Evolutionary conservation across 2,329 filamentous ascomycete genomes (phyloP), one percentile per base, ranked within the genome.

Genomic region (Sclerotinia spermophila): DNA sequence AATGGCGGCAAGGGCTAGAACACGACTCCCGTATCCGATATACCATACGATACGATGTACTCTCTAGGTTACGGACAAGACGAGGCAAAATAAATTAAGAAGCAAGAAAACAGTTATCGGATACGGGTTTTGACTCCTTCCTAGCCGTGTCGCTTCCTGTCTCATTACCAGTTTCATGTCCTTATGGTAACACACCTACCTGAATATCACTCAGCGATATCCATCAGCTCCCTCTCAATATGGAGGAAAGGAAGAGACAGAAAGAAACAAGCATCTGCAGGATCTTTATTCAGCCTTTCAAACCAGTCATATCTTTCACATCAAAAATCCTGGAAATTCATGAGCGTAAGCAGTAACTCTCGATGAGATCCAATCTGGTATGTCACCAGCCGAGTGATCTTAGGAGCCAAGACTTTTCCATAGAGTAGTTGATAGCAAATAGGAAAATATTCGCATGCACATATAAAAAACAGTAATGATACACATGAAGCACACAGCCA

Each of bases 401-500:
- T 17, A 38, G 35, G 27, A 27, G 38, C 33, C 33, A 21, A 60
- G 35, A 38, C 59, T 42, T 61, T 40, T 44, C 8, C 19, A 61
- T 27, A 61, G 33, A 24, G n/a, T n/a, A 30, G 24, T 19, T 27
- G 58, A 61, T 44, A 33, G 59, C 59, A 44, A 61, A 61, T 61
- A 30, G 59, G 38, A 61, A n/a, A 60, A 60, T 27, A 59, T 8
- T 13, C 8, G 24, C 33, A n/a, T 59, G 17, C 70, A 69, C 68
- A 66, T 69, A 67, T 68, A 68, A 60, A 51, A 68, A 60, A 51
- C 71, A 70, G 21, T 70, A 30, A 58, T 42, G 21, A 53, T 51
- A 44, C n/a, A 38, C 59, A 33, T 61, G 59, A 70, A 35, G 58
- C 74, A 75, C 75, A 76, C 74, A 71, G 48, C 76, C 76, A 76